phyloP scores from a whole-genome alignment of 176 grass and related monocot species.

The Phoenix roebelenii region DNA sequence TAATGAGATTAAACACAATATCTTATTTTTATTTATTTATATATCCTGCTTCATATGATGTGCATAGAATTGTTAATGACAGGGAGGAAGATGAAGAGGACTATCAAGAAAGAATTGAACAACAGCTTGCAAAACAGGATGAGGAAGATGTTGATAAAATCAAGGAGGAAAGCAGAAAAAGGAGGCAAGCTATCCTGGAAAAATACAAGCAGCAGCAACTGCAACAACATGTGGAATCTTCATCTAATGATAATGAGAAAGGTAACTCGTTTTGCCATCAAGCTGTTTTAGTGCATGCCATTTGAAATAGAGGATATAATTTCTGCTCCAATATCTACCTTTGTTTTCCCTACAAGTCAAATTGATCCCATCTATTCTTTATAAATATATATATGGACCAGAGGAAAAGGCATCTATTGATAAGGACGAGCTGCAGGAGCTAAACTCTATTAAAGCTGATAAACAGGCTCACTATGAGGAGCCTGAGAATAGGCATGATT shows the following conservation, averaged over 20 bases:
- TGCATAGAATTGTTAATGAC: conserved; percentile 7
- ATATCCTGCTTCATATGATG: conserved; percentile 2
- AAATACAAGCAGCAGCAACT: conserved; percentile 61
- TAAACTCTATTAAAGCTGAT: not conserved
- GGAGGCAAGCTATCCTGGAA: conserved; percentile 85
- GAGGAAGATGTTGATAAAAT: conserved; percentile 96
- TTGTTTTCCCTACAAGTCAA: too few species aligned
- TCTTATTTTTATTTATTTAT: not conserved
- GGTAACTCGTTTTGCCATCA: conserved; percentile 27
- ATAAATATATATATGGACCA: not conserved
- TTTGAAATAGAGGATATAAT: too few species aligned
- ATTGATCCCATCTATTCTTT: too few species aligned
- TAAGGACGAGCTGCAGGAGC: conserved; percentile 15
- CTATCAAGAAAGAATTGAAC: conserved; percentile 87
- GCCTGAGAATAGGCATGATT: conserved; percentile 36
- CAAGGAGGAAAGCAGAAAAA: conserved; percentile 88
- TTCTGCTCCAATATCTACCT: too few species aligned
- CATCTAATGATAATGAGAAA: conserved; percentile 35
- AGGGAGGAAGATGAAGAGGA: conserved; percentile 82
- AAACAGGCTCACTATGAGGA: conserved; percentile 17
- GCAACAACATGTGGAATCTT: conserved; percentile 39
- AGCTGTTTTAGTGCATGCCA: too few species aligned
- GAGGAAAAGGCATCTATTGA: conserved; percentile 10
- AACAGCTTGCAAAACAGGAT: conserved; percentile 80
- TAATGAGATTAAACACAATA: too few species aligned